A percentile compares a stretch with the other conserved stretches of the same genome.
phyloP scores from a whole-genome alignment of 2,329 filamentous ascomycete genomes.

The Colletotrichum salicis region DNA sequence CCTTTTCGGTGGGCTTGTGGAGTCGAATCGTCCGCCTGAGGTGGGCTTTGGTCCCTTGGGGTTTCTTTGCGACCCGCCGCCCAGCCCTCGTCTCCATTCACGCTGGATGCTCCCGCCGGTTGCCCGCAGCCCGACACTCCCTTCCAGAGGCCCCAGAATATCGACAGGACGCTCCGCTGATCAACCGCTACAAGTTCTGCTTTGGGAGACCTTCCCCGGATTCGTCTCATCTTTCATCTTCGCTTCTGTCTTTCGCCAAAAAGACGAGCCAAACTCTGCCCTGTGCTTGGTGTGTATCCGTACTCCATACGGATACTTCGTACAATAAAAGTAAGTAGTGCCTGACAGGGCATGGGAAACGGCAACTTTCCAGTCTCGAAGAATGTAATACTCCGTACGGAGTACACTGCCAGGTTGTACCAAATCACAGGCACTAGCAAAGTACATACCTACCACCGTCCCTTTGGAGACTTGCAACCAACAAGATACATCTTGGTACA shows the following conservation, averaged over 20 bases:
- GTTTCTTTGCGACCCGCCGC: slow-evolving; percentile 11
- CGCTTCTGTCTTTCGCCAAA: neutral
- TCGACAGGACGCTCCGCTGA: slow-evolving; percentile 25
- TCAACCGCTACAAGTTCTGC: slow-evolving; percentile 17
- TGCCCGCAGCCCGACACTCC: slow-evolving; percentile 3
- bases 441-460: neutral
- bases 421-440: neutral
- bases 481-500: neutral
- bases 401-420: neutral
- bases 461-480: slow-evolving; percentile 1
- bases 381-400: neutral
- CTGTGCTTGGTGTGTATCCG: neutral
- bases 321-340: no score
- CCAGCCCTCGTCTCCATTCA: neutral
- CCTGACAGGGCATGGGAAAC: neutral
- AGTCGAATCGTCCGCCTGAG: neutral
- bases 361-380: neutral
- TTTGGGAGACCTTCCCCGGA: slow-evolving; percentile 28
- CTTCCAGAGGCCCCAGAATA: neutral
- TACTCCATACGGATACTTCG: no score
- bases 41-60: slow-evolving; percentile 14
- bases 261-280: neutral
- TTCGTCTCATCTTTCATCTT: slow-evolving; percentile 1
- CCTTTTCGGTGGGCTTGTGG: neutral
- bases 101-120: neutral